A percentile compares a stretch with the other conserved stretches of the same genome.
Conservation (phyloP, 495 filamentous ascomycete genomes). For the Aspergillus indologenus region DNA sequence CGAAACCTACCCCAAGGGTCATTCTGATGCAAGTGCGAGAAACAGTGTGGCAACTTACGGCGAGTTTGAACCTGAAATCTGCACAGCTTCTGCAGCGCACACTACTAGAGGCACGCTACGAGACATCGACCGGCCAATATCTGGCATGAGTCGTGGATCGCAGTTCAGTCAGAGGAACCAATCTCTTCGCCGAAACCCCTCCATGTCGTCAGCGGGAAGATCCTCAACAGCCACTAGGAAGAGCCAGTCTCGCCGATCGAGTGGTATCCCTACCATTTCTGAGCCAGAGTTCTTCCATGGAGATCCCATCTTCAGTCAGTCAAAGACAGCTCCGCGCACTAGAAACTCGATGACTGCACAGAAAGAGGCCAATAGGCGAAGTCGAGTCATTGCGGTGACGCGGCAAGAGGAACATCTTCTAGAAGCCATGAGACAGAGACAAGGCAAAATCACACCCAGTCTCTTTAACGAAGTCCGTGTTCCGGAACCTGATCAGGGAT, state of each 20-base stretch:
- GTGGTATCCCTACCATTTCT: slow-evolving; percentile 31
- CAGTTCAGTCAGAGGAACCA: slow-evolving; percentile 17
- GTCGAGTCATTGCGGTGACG: slow-evolving; percentile 80
- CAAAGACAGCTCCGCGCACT: not conserved
- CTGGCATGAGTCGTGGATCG: slow-evolving; percentile 32
- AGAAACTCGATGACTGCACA: slow-evolving; percentile 9
- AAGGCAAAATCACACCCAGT: slow-evolving; percentile 71
- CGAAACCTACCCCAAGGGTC: slow-evolving; percentile 17
- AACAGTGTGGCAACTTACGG: slow-evolving; percentile 40
- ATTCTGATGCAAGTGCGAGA: slow-evolving; percentile 16
- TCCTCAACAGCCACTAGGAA: slow-evolving; percentile 23
- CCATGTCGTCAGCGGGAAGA: slow-evolving; percentile 27
- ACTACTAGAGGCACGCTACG: slow-evolving; percentile 29
- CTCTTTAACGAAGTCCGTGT: slow-evolving; percentile 54
- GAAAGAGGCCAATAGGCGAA: slow-evolving; percentile 44
- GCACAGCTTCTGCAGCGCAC: slow-evolving; percentile 39
- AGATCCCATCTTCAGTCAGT: slow-evolving; percentile 20
- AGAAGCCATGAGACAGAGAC: slow-evolving; percentile 74
- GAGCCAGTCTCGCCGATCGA: slow-evolving; percentile 34
- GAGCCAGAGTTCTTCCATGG: slow-evolving; percentile 30
- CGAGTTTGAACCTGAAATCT: slow-evolving; percentile 42
- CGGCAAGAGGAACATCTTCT: slow-evolving; percentile 80
- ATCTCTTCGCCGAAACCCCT: slow-evolving; percentile 22
- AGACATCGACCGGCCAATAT: slow-evolving; percentile 30
- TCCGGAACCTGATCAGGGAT: slow-evolving; percentile 26